phyloP scores from a whole-genome alignment of 1,139 yeast genomes.

The Meyerozyma guilliermondii region DNA sequence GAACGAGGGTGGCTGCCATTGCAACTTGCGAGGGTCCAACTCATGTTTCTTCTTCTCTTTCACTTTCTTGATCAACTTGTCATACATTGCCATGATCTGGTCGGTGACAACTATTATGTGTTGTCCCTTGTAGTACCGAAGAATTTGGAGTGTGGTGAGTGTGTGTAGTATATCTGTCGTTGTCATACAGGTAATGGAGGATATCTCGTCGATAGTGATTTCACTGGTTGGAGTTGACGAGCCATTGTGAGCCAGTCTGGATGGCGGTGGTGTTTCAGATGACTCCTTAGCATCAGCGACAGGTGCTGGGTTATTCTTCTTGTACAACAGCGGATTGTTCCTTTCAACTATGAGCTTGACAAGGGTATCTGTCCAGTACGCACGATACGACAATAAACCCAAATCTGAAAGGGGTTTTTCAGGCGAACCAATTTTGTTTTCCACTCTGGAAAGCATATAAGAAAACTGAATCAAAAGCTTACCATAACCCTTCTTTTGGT shows the following conservation, averaged over 20 bases:
- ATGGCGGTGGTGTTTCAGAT: slow-evolving; percentile 19
- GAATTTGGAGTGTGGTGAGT: slow-evolving; percentile 81
- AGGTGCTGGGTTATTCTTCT: slow-evolving; percentile 33
- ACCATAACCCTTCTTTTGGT: slow-evolving; percentile 94
- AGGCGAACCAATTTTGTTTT: slow-evolving; percentile 90
- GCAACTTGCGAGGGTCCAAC: slow-evolving; percentile 64
- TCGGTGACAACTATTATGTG: slow-evolving; percentile 90
- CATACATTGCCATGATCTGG: slow-evolving; percentile 72
- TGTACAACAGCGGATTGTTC: slow-evolving; percentile 35
- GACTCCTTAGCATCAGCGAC: slow-evolving; percentile 21
- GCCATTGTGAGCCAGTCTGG: slow-evolving; percentile 7
- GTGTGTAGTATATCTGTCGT: slow-evolving; percentile 94
- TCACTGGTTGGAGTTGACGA: slow-evolving; percentile 40
- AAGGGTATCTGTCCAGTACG: slow-evolving; percentile 92
- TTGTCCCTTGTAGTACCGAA: slow-evolving; percentile 92
- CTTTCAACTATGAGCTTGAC: slow-evolving; percentile 69
- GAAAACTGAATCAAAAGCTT: slow-evolving; percentile 88
- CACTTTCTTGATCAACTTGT: slow-evolving; percentile 54
- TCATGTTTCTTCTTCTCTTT: slow-evolving; percentile 68
- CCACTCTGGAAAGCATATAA: slow-evolving; percentile 81
- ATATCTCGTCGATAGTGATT: slow-evolving; percentile 88
- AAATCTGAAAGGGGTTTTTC: slow-evolving; percentile 95
- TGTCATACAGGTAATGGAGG: slow-evolving; percentile 86
- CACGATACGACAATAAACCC: slow-evolving; percentile 89
- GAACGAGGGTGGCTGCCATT: slow-evolving; percentile 95